Conservation (phyloP, 495 filamentous ascomycete species). For the Aspergillus affinis region DNA sequence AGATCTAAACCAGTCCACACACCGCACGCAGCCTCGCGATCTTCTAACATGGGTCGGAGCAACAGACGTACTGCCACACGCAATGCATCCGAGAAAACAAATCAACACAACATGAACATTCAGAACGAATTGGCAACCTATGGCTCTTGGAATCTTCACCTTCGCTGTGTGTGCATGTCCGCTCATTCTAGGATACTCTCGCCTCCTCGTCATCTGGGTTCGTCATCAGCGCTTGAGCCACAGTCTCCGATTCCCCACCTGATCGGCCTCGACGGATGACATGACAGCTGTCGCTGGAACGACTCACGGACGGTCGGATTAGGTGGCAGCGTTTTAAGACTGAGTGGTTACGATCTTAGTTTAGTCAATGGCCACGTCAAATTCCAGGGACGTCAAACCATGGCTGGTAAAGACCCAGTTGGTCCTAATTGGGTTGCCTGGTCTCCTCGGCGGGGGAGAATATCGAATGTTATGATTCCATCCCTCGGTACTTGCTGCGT, state of each 20-base stretch:
- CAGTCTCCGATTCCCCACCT: neutral
- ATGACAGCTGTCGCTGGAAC: neutral
- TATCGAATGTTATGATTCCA: conserved; percentile 22
- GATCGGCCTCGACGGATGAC: neutral
- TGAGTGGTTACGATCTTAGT: neutral
- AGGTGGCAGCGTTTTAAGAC: neutral
- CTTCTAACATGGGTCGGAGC: neutral
- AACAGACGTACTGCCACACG: neutral
- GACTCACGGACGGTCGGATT: neutral
- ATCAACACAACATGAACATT: neutral
- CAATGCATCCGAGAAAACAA: neutral
- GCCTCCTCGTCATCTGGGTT: neutral
- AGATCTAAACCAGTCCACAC: neutral
- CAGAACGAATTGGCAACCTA: too few species aligned
- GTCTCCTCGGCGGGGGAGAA: conserved; percentile 31
- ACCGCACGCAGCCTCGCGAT: neutral
- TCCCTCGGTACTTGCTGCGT: conserved; percentile 31
- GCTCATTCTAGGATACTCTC: neutral
- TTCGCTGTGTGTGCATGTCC: too few species aligned
- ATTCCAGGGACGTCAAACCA: too few species aligned
- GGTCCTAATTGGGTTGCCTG: conserved; percentile 12
- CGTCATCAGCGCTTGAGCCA: neutral
- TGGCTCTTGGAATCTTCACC: too few species aligned
- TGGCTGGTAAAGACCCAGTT: neutral
- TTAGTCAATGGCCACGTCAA: neutral